Evolutionary conservation across 371 early-diverging fungal genomes (phyloP), one percentile per base, ranked within the genome.

Genomic region (Mortierella sp.): DNA sequence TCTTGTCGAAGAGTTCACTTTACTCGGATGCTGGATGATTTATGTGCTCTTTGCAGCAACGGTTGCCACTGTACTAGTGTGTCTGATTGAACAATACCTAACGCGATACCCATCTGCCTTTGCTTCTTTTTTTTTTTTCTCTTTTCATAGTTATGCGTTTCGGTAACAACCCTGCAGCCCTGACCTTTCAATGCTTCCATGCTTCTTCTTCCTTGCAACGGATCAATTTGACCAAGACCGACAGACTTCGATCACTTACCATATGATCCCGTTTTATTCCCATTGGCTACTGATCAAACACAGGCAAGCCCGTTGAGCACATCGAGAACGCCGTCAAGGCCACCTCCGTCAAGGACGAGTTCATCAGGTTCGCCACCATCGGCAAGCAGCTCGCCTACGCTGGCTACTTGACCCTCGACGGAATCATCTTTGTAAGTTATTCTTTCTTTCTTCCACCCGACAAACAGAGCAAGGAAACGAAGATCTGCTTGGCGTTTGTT

Each of bases 241-340:
- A 50, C 19, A n/a, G 46, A 46, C 46, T 11, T 57, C 59, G 57
- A 5, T 48, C 61, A 61, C 28, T 43, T 24, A 28, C 31, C 51
- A 64, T 46, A n/a, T 28, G 34, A 24, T 16, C 26, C 37, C 44
- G 5, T 37, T 44, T 2, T 24, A 11, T 34, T 19, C 51, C 77
- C 24, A 34, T 71, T 89, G 54, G 54, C 75, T 89, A 83, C 53
- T 89, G 88, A 64, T 70, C 88, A n/a, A 71, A 86, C 34, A 57
- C 75, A 82, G 83, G 83, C 79, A 93, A 93, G 76, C 91, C 92
- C 40, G 79, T 93, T 54, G 93, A 93, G 74, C 90, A 91, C 83
- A 88, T 90, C 55, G 92, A 92, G 72, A 82, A 85, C 24, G 90
- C 90, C 48, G 77, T 88, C 79, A 91, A 92, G 82, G 88, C 90